Percentiles rank a stretch among this genome's conserved stretches.
phyloP scores from a whole-genome alignment of 352 stramenopile genomes.

The Phytophthora palmivora region DNA sequence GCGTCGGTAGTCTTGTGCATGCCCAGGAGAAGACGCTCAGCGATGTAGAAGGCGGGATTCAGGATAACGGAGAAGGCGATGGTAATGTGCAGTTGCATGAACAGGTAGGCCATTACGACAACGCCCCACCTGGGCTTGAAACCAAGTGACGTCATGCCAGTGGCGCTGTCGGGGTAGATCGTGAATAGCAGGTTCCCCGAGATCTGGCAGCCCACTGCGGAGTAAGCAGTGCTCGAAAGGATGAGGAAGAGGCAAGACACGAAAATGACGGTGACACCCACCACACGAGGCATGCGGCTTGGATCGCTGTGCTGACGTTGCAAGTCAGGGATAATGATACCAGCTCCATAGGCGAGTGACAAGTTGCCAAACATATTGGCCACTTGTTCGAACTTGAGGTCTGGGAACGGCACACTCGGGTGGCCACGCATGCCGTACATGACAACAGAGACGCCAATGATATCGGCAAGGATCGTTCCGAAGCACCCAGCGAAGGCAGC shows the following conservation, averaged over 20 bases:
- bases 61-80: constrained; percentile 56
- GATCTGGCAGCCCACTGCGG: constrained; percentile 68
- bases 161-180: constrained; percentile 49
- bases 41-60: constrained; percentile 53
- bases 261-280: constrained; percentile 57
- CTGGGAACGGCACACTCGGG: constrained; percentile 46
- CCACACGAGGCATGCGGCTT: constrained; percentile 62
- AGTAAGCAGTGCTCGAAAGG: constrained; percentile 56
- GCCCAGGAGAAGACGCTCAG: constrained; percentile 45
- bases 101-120: constrained; percentile 50
- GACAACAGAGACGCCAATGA: constrained; percentile 55
- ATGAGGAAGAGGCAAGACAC: constrained; percentile 61
- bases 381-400: constrained; percentile 63
- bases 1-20: constrained; percentile 49
- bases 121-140: constrained; percentile 46
- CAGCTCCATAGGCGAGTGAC: constrained; percentile 67
- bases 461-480: constrained; percentile 62
- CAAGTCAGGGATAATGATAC: constrained; percentile 64
- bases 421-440: constrained; percentile 62
- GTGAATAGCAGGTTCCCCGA: constrained; percentile 71
- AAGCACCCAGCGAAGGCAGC: constrained; percentile 61
- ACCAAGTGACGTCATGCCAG: constrained; percentile 41
- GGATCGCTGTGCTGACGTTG: constrained; percentile 67
- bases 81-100: constrained; percentile 62
- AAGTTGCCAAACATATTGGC: constrained; percentile 68